phyloP scores from a whole-genome alignment of 148 eudicot genomes.

The Gaultheria prostrata region DNA sequence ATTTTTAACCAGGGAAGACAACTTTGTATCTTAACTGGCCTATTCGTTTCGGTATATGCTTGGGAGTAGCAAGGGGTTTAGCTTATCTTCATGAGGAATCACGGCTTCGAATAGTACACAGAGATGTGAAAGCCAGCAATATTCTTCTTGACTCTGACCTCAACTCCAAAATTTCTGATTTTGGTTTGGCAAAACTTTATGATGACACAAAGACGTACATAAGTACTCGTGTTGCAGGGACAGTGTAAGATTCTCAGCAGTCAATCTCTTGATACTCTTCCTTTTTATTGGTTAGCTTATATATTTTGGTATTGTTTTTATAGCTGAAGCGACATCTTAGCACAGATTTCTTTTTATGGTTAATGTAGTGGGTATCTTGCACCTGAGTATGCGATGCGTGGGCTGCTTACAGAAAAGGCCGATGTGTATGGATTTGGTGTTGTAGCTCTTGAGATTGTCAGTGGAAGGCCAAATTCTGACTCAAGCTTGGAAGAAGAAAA shows the following conservation, averaged over 20 bases:
- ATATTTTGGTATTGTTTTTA: background rate
- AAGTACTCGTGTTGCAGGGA: slow-evolving; percentile 91
- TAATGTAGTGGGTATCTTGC: slow-evolving; percentile 81
- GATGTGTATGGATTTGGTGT: slow-evolving; percentile 92
- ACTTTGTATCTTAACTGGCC: slow-evolving; percentile 56
- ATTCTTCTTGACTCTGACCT: slow-evolving; percentile 76
- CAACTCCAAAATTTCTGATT: slow-evolving; percentile 84
- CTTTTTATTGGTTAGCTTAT: background rate
- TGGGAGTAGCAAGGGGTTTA: slow-evolving; percentile 67
- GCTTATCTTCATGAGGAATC: slow-evolving; percentile 88
- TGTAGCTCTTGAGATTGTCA: slow-evolving; percentile 72
- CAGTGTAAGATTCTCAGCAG: slow-evolving; percentile 50
- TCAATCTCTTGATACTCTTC: background rate
- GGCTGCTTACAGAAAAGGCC: slow-evolving; percentile 88
- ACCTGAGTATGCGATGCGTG: slow-evolving; percentile 95
- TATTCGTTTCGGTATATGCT: background rate
- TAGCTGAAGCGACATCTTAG: slow-evolving; percentile 11
- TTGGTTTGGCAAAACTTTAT: slow-evolving; percentile 90
- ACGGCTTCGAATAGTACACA: slow-evolving; percentile 68
- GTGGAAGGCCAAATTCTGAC: slow-evolving; percentile 79
- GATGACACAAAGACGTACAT: slow-evolving; percentile 85
- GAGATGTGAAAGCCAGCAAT: slow-evolving; percentile 93
- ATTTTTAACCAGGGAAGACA: slow-evolving; percentile 39
- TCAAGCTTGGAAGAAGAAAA: slow-evolving; percentile 45
- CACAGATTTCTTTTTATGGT: background rate